phyloP scores from a whole-genome alignment of 495 filamentous ascomycete species.

The Pseudotulostoma volvatum region DNA sequence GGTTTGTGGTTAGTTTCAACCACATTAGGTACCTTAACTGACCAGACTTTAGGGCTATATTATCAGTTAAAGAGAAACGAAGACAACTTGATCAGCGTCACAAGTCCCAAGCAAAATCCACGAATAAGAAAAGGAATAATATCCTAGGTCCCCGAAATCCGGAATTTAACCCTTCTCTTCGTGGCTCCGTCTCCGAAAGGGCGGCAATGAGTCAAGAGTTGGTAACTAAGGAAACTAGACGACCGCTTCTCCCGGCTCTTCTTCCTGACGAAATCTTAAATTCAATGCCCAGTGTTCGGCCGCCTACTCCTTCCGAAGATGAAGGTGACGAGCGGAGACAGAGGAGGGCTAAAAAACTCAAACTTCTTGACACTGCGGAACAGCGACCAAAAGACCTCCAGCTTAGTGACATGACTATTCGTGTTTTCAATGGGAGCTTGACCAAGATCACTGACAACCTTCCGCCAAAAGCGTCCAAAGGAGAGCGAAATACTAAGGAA shows the following conservation, averaged over 20 bases:
- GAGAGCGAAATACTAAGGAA: conserved; percentile 28
- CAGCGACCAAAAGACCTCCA: conserved; percentile 38
- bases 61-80: conserved; percentile 27
- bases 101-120: conserved; percentile 30
- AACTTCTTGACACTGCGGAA: conserved; percentile 33
- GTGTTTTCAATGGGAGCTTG: conserved; percentile 30
- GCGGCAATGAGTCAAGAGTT: conserved; percentile 27
- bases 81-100: conserved; percentile 31
- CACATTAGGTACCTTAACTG: too few species aligned
- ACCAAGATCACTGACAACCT: conserved; percentile 21
- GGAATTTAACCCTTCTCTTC: conserved; percentile 5
- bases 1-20: conserved; percentile 13
- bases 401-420: conserved; percentile 34
- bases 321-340: conserved; percentile 12
- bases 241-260: conserved; percentile 27
- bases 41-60: conserved; percentile 3
- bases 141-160: conserved; percentile 1
- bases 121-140: conserved; percentile 21
- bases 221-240: conserved; percentile 23
- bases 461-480: conserved; percentile 34
- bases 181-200: conserved; percentile 25
- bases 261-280: conserved; percentile 38
- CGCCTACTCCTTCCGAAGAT: conserved; percentile 25
- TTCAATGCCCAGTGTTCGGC: conserved; percentile 24
- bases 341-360: conserved; percentile 29